These are phyloP conservation scores for Stromatinia cepivora DNA, from an alignment of 2,329 filamentous ascomycete genomes.

Conservation along the genomic window DNA sequence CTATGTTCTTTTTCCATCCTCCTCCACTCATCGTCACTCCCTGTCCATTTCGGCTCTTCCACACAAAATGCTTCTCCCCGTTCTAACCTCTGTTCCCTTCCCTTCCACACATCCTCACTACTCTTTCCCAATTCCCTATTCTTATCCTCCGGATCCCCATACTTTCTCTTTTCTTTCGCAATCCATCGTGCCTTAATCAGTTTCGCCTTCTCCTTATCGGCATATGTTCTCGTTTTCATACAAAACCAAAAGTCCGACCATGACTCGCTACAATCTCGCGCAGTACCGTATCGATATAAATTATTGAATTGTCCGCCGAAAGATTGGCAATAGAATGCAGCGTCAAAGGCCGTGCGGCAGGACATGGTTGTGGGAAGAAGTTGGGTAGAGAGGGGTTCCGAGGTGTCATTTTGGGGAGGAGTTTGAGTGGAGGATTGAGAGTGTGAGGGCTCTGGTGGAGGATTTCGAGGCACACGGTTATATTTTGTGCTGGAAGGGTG, in stretches of 20 bases:
- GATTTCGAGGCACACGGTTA: slow-evolving; percentile 33
- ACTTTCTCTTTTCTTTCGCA: slow-evolving; percentile 56
- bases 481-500: slow-evolving; percentile 35
- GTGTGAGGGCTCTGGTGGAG: slow-evolving; percentile 16
- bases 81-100: slow-evolving; percentile 62
- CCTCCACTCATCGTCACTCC: slow-evolving; percentile 35
- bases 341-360: slow-evolving; percentile 87
- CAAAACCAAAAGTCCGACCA: slow-evolving; percentile 98
- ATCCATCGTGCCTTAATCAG: slow-evolving; percentile 43
- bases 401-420: slow-evolving; percentile 26
- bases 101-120: slow-evolving; percentile 89
- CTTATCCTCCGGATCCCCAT: slow-evolving; percentile 41
- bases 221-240: slow-evolving; percentile 75
- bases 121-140: slow-evolving; percentile 68
- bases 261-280: slow-evolving; percentile 76
- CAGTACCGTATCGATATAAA: slow-evolving; percentile 80
- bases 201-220: slow-evolving; percentile 57
- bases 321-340: slow-evolving; percentile 90
- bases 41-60: slow-evolving; percentile 12
- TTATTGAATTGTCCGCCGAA: slow-evolving; percentile 89
- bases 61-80: slow-evolving; percentile 41
- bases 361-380: slow-evolving; percentile 81
- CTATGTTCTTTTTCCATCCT: slow-evolving; percentile 26
- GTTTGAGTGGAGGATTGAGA: neutral
- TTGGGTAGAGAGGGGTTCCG: slow-evolving; percentile 59